Percentiles rank a stretch among this genome's conserved stretches.
These are phyloP conservation scores for Debaryomyces hansenii DNA, from an alignment of 805 yeast genomes.

Conservation along the genomic window DNA sequence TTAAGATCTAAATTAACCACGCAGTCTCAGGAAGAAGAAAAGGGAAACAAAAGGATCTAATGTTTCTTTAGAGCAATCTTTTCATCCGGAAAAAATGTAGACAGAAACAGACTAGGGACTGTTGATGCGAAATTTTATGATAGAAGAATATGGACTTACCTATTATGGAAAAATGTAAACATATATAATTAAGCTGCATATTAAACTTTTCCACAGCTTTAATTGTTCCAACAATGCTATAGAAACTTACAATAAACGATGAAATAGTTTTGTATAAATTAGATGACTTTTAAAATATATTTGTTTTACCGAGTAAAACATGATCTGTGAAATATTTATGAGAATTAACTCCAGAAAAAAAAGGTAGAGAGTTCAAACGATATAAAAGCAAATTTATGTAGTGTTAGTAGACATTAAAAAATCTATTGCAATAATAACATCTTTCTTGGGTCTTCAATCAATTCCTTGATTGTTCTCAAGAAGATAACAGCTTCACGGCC, in stretches of 20 bases:
- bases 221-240: background rate
- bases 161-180: constrained; percentile 9
- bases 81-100: background rate
- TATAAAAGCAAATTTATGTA: too few relatives aligned
- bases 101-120: background rate
- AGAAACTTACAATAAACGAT: background rate
- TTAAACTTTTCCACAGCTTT: background rate
- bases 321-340: background rate
- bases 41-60: background rate
- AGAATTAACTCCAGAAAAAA: background rate
- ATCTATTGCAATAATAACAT: constrained; percentile 57
- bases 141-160: constrained; percentile 3
- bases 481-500: constrained; percentile 99
- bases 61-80: background rate
- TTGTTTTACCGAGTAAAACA: background rate
- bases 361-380: background rate
- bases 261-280: background rate
- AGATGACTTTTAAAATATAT: background rate
- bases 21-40: background rate
- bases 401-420: background rate
- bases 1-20: background rate
- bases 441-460: constrained; percentile 98
- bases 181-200: constrained; percentile 7
- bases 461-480: constrained; percentile 93
- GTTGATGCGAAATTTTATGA: constrained; percentile 3